A percentile compares a stretch with the other conserved stretches of the same genome.
These are phyloP conservation scores for Ricinus communis DNA, from an alignment of 345 rosid species.

Conservation along the genomic window DNA sequence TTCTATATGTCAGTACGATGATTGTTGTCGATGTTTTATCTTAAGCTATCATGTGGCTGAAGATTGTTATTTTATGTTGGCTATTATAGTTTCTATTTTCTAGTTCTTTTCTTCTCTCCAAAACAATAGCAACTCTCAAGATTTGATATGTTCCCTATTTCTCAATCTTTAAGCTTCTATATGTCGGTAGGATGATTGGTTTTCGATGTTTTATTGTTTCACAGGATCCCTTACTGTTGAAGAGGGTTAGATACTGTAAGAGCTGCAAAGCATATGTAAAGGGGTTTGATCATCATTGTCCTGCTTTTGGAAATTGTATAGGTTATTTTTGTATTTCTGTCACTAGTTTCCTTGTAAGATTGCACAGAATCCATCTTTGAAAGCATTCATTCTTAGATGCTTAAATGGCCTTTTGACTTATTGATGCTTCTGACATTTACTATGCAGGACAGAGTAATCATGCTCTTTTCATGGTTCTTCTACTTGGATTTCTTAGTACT, in stretches of 20 bases:
- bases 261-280: conserved; percentile 47
- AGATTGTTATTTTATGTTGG: not conserved
- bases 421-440: not conserved
- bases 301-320: conserved; percentile 75
- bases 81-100: not conserved
- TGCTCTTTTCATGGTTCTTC: conserved; percentile 54
- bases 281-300: conserved; percentile 72
- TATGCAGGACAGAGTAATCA: conserved; percentile 57
- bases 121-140: not conserved
- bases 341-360: not conserved
- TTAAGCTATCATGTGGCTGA: not conserved
- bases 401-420: not conserved
- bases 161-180: not conserved
- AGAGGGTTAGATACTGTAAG: conserved; percentile 55
- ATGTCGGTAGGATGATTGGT: not conserved
- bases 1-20: not conserved
- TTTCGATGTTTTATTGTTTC: conserved; percentile 3
- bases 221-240: conserved; percentile 28
- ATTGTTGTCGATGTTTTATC: not conserved
- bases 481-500: conserved; percentile 50
- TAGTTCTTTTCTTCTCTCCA: not conserved
- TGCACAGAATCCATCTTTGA: too few relatives aligned
- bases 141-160: not conserved
- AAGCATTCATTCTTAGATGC: not conserved
- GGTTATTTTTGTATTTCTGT: conserved; percentile 32